Percentiles rank a stretch among this genome's conserved stretches.
Evolutionary conservation across 2,329 filamentous ascomycete species (phyloP).

Genomic region (Monilinia fructigena): DNA sequence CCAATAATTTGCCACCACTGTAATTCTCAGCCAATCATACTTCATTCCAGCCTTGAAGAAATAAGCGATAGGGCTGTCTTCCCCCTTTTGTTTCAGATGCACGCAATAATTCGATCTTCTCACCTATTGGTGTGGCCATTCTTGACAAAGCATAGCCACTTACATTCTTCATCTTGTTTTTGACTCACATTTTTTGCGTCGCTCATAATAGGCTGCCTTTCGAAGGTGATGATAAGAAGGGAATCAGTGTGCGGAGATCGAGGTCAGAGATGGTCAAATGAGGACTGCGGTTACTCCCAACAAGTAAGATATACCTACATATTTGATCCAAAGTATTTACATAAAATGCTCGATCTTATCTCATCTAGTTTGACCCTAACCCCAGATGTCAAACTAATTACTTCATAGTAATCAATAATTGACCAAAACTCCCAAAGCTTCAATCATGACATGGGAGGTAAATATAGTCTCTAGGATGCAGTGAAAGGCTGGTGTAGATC

Average conservation of each 20-base stretch:
- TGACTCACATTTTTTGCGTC: too few species aligned
- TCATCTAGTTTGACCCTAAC: background rate
- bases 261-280: background rate
- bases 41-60: background rate
- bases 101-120: background rate
- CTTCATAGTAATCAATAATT: background rate
- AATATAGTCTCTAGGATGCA: background rate
- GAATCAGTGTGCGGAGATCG: background rate
- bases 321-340: background rate
- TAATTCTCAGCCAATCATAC: background rate
- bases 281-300: background rate
- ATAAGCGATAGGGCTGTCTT: conserved; percentile 18
- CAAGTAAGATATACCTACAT: background rate
- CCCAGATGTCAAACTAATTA: background rate
- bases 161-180: too few species aligned
- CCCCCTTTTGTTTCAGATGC: conserved; percentile 7
- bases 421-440: background rate
- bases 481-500: background rate
- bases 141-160: background rate
- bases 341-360: background rate
- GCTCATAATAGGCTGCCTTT: background rate
- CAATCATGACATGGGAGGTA: background rate
- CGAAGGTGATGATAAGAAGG: background rate
- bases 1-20: background rate
- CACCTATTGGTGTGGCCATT: background rate